Percentiles rank a stretch among this genome's conserved stretches.
phyloP scores from a whole-genome alignment of 2,329 filamentous ascomycete species.

The Aspergillus quadrilineatus region DNA sequence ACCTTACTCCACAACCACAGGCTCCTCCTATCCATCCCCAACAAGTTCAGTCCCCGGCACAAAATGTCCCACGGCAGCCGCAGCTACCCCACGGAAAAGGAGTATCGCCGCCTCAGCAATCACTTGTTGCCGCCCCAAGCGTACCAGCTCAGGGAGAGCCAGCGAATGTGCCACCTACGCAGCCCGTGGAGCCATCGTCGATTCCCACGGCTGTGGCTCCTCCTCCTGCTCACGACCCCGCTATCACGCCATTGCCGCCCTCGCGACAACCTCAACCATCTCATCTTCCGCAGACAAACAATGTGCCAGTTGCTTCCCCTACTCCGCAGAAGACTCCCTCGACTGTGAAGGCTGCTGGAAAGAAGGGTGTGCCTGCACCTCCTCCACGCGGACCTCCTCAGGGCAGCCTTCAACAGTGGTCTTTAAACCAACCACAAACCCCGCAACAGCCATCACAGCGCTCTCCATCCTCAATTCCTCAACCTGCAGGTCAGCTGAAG shows the following conservation, averaged over 20 bases:
- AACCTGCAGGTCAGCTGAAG: constrained; percentile 19
- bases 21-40: constrained; percentile 10
- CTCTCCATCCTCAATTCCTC: constrained; percentile 21
- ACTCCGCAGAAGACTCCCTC: constrained; percentile 15
- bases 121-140: constrained; percentile 20
- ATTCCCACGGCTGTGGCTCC: constrained; percentile 15
- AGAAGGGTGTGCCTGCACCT: constrained; percentile 17
- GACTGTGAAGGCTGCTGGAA: constrained; percentile 17
- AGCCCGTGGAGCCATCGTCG: constrained; percentile 19
- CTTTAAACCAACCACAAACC: constrained; percentile 33
- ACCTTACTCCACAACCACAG: constrained; percentile 4
- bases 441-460: constrained; percentile 30
- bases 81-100: constrained; percentile 23
- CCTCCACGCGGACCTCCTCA: constrained; percentile 28
- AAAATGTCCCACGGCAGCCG: constrained; percentile 18
- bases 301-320: constrained; percentile 18
- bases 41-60: constrained; percentile 10
- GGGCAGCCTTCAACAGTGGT: constrained; percentile 40
- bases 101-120: constrained; percentile 23
- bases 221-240: constrained; percentile 17
- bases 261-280: constrained; percentile 3
- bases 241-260: constrained; percentile 28
- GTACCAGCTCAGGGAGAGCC: constrained; percentile 10
- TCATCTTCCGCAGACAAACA: constrained; percentile 16
- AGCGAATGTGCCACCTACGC: constrained; percentile 11